These are phyloP conservation scores for Striga asiatica DNA, from an alignment of 257 asterid species.

Conservation along the genomic window DNA sequence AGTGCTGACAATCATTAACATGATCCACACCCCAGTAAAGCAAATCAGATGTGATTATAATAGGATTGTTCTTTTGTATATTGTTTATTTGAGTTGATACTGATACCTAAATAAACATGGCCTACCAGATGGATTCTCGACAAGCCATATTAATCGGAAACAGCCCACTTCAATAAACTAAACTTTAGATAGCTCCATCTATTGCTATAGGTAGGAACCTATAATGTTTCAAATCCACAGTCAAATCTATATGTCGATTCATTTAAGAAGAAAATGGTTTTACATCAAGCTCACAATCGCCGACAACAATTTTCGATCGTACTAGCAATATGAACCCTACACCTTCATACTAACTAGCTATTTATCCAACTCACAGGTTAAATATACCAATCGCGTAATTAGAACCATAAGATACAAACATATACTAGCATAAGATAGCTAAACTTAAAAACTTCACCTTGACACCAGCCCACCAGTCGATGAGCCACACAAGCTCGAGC, in stretches of 20 bases:
- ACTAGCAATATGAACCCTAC: neutral
- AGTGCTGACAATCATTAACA: too few relatives aligned
- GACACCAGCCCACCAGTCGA: constrained; percentile 97
- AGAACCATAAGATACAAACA: neutral
- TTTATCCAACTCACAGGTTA: constrained; percentile 3
- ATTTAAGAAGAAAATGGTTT: neutral
- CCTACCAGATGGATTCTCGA: neutral
- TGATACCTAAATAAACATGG: neutral
- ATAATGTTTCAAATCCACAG: neutral
- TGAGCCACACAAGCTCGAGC: constrained; percentile 94
- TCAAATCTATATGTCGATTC: neutral
- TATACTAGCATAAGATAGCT: neutral
- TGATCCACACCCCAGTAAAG: too few relatives aligned
- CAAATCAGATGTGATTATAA: neutral
- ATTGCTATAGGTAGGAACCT: neutral
- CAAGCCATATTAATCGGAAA: constrained; percentile 6
- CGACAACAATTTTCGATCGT: neutral
- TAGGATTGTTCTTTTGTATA: neutral
- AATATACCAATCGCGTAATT: neutral
- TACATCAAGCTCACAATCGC: neutral
- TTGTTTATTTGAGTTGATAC: neutral
- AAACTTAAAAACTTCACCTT: constrained; percentile 40
- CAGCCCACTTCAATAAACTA: neutral
- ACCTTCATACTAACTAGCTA: constrained; percentile 1
- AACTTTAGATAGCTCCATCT: neutral